These are phyloP conservation scores for Arabidopsis hybrid DNA, from an alignment of 441 rosid species.

Conservation along the genomic window DNA sequence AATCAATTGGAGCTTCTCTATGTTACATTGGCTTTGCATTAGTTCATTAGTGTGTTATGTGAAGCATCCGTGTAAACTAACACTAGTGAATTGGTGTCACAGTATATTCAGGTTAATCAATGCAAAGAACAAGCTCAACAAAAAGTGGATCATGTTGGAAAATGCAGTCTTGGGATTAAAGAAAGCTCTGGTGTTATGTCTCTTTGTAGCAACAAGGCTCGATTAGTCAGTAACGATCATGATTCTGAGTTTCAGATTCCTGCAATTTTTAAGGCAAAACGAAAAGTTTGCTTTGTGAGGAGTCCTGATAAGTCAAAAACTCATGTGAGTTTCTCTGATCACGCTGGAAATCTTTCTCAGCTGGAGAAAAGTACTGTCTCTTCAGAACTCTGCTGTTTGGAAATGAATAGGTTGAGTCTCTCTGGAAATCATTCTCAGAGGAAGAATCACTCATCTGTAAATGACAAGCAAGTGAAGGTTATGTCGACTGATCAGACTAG, in stretches of 20 bases:
- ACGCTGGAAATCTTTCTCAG: constrained; percentile 41
- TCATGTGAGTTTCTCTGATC: constrained; percentile 51
- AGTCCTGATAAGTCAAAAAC: constrained; percentile 37
- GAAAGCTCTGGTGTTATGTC: constrained; percentile 28
- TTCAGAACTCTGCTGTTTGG: constrained; percentile 35
- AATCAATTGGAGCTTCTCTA: background rate
- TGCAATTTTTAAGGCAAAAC: constrained; percentile 53
- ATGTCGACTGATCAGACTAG: constrained; percentile 32
- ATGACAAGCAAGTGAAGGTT: constrained; percentile 22
- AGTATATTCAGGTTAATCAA: constrained; percentile 9
- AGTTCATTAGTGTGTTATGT: background rate
- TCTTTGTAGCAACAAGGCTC: constrained; percentile 33
- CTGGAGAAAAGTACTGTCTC: constrained; percentile 9
- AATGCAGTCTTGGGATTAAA: constrained; percentile 32
- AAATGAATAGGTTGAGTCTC: constrained; percentile 41
- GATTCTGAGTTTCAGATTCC: constrained; percentile 45
- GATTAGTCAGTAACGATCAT: constrained; percentile 28
- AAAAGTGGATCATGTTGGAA: constrained; percentile 24
- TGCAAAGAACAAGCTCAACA: constrained; percentile 38
- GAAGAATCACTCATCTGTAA: constrained; percentile 33
- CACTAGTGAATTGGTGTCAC: background rate
- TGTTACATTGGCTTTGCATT: background rate
- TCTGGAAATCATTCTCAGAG: constrained; percentile 13
- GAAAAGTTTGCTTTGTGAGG: constrained; percentile 36
- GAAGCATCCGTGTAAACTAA: background rate